Percentiles rank a stretch among this genome's conserved stretches.
Evolutionary conservation across 345 rosid genomes (phyloP).

Genomic region (Orychophragmus violaceus): DNA sequence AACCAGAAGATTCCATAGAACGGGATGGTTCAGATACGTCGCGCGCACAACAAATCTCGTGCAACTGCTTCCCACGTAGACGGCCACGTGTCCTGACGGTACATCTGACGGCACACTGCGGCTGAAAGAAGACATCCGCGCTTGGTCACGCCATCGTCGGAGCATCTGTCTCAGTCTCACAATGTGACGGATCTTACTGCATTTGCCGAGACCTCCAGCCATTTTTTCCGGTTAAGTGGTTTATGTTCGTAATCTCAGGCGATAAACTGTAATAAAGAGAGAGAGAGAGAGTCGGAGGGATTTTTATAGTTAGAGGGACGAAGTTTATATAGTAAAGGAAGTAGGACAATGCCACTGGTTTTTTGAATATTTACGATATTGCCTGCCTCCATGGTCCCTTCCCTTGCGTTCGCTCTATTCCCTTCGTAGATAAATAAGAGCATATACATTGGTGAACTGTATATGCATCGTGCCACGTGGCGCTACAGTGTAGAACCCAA

Average conservation of each 20-base stretch:
- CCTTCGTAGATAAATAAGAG: no score
- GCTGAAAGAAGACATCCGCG: conserved; percentile 47
- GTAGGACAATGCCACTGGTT: conserved; percentile 25
- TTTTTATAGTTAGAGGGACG: conserved; percentile 1
- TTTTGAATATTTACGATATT: conserved; percentile 40
- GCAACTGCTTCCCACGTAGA: conserved; percentile 60
- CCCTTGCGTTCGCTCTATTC: background rate
- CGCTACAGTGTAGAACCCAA: no score
- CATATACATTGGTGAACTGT: no score
- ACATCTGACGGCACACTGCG: conserved; percentile 59
- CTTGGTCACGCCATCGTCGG: conserved; percentile 84
- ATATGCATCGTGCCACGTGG: no score
- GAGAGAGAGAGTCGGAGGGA: conserved; percentile 29
- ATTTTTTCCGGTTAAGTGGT: conserved; percentile 27
- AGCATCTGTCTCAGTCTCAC: conserved; percentile 81
- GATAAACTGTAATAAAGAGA: background rate
- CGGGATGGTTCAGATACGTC: conserved; percentile 83
- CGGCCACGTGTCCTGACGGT: conserved; percentile 87
- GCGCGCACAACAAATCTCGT: conserved; percentile 85
- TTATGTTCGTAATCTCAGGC: background rate
- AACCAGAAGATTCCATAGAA: conserved; percentile 53
- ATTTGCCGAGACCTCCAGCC: conserved; percentile 63
- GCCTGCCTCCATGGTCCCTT: conserved; percentile 23
- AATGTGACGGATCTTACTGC: conserved; percentile 94
- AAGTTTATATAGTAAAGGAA: conserved; percentile 37